Evolutionary conservation across 2,329 filamentous ascomycete species (phyloP).

Genomic region (Pseudogymnoascus sp.): DNA sequence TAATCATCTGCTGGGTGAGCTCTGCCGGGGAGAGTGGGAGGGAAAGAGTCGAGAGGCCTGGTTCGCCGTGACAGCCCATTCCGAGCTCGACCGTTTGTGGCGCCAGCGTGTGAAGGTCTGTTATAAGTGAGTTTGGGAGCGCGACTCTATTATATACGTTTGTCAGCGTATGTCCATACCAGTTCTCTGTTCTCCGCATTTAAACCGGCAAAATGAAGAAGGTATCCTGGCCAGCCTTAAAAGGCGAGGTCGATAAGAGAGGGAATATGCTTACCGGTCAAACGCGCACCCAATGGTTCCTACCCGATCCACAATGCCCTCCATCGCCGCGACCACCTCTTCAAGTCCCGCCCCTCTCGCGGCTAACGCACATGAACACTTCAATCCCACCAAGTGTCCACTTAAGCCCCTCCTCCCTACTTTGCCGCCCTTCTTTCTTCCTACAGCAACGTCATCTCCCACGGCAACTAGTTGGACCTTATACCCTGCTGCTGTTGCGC

Average conservation of each 20-base stretch:
- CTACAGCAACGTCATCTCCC: slow-evolving; percentile 10
- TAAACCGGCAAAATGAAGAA: not conserved
- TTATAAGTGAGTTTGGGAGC: slow-evolving; percentile 22
- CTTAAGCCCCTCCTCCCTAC: slow-evolving; percentile 12
- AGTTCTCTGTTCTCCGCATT: not conserved
- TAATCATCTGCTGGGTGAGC: slow-evolving; percentile 22
- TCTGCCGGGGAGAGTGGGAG: slow-evolving; percentile 20
- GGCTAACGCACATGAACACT: slow-evolving; percentile 2
- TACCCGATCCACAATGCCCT: not conserved
- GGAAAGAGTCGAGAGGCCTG: slow-evolving; percentile 19
- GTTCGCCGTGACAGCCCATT: slow-evolving; percentile 11
- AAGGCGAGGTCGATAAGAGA: not conserved
- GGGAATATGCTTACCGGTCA: slow-evolving; percentile 3
- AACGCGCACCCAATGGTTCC: slow-evolving; percentile 13
- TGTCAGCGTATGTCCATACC: not conserved
- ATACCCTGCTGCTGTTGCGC: slow-evolving; percentile 7
- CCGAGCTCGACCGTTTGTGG: slow-evolving; percentile 16
- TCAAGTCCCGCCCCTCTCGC: not conserved
- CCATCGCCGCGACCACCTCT: not conserved
- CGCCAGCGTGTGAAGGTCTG: slow-evolving; percentile 21
- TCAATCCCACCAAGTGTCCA: slow-evolving; percentile 10
- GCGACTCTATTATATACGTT: slow-evolving; percentile 17
- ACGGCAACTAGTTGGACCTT: slow-evolving; percentile 4
- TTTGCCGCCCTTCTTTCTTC: slow-evolving; percentile 12
- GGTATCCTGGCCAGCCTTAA: not conserved